Base-by-base conservation (phyloP, 2,329 filamentous ascomycete genomes). In the Microsporum audouinii region DNA sequence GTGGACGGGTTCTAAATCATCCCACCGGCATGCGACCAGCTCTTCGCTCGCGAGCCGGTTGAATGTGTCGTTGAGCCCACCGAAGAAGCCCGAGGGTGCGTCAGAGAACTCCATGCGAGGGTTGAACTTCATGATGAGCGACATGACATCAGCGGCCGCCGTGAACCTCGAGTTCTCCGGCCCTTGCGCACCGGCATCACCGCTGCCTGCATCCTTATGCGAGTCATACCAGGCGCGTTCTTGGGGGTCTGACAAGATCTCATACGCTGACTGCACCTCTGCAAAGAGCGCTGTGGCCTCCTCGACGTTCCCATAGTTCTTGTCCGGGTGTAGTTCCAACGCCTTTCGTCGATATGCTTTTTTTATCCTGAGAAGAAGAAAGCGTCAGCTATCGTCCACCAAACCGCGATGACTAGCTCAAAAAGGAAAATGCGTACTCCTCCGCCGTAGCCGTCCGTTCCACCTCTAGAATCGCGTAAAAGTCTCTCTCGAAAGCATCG, bases 191-290 rank as follows among this genome's bases (percentile, higher is more conserved):
- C 70, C 69, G 7, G 69, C 68, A 7, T 66, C 69, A 51, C 73
- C 83, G 61, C 83, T 80, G 43, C 83, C 82, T 58, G 88, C 85
- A 67, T 91, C 86, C 63, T 90, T 87, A 71, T 99, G 94, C 2
- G 91, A 91, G 75, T 99, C 92, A 76, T 99, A 99, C 94, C 94
- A 99, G 36, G 91, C 88, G 67, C 94, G 85, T 73, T 99, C 94
- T 72, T 99, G 92, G 8, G 91, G 86, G 72, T 99, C 94, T 1
- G 91, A 95, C 0, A 99, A 82, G n/a, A 99, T 84, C 73, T 97
- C 90, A 72, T 99, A 95, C 55, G 94, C 94, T 39, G 91, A 83
- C 73, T 96, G 92, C 33, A 97, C 82, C 71, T 96, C 91, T 57
- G 94, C 91, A 71, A 99, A 99, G 59, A 86, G 84, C 66, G 80